Evolutionary conservation across 2,329 filamentous ascomycete species (phyloP), one percentile per base, ranked within the genome.

Genomic region (Herpotrichia juniperi): DNA sequence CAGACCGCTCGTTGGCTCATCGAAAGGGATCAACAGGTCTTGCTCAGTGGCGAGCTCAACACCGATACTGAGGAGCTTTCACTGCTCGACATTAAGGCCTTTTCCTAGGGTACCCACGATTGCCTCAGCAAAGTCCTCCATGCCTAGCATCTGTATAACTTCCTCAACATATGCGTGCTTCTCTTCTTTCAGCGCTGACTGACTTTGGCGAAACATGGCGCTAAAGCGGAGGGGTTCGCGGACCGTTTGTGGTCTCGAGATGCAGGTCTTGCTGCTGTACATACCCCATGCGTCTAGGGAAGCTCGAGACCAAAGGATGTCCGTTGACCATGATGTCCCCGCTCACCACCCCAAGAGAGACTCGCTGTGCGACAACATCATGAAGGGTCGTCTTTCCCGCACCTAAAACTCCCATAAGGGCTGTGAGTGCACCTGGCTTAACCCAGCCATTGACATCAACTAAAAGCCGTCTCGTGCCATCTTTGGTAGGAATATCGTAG

Each of bases 21-120:
- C 84, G 7, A 87, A 75, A 72, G 87, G 87, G 1, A 87, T 78
- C 0, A 87, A 72, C 0, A 87, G 76, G 53, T 80, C 80, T 0
- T 88, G 88, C 65, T 88, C 85, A 2, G 88, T 87, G 6, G 87
- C 87, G 11, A 90, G 75, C 65, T 91, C 88, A 9, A 90, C 87
- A 55, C 86, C 88, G 53, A 90, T 90, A 0, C 87, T 90, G 7
- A 90, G 76, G 42, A 87, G 79, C 72, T 90, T 90, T 51, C 85
- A 80, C 67, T 90, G 84, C 68, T 89, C 87, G 4, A 90, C 86
- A 10, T 85, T 86, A 12, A 90, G 76, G 81, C 82, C 85, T 49
- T 79, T 81, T 1, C 85, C 86, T 0, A 84, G 83, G 0, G 83
- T 77, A 55, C 87, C 87, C 24, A 89, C 85, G 2, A 88, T 79